A percentile compares a stretch with the other conserved stretches of the same genome.
Evolutionary conservation across 768 basidiomycete genomes (phyloP).

Genomic region (Termitomyces sp.): DNA sequence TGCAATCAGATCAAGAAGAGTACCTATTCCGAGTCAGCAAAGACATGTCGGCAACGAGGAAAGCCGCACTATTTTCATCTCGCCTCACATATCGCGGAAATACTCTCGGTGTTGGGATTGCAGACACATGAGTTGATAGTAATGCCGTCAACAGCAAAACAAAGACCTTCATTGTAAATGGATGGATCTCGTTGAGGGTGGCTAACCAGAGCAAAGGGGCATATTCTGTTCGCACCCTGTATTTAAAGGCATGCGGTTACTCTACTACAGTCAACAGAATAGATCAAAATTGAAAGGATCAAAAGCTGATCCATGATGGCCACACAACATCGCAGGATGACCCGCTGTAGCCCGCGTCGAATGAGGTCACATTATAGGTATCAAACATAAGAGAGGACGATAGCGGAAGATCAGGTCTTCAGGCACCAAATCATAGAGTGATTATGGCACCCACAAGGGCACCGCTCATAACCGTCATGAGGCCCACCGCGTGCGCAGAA

Average conservation of each 20-base stretch:
- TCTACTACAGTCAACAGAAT: neutral
- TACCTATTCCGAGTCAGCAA: neutral
- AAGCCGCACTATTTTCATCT: constrained; percentile 8
- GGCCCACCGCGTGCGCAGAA: constrained; percentile 25
- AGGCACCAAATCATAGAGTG: constrained; percentile 20
- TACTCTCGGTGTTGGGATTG: neutral
- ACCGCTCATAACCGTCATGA: constrained; percentile 32
- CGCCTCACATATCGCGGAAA: neutral
- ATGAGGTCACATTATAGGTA: too few relatives aligned
- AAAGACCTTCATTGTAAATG: constrained; percentile 5
- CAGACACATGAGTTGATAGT: constrained; percentile 1
- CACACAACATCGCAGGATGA: neutral
- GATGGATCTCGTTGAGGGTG: neutral
- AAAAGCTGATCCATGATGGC: neutral
- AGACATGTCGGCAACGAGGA: neutral
- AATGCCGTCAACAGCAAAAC: constrained; percentile 14
- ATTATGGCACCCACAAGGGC: constrained; percentile 36
- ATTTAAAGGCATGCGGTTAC: neutral
- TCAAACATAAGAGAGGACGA: neutral
- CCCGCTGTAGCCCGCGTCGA: neutral
- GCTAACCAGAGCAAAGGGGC: constrained; percentile 13
- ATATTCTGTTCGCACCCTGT: neutral
- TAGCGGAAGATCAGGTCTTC: too few relatives aligned
- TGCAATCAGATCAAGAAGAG: constrained; percentile 10
- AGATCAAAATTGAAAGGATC: too few relatives aligned